Evolutionary conservation across 306 rosid genomes (phyloP).

Genomic region (Medicago lupulina): DNA sequence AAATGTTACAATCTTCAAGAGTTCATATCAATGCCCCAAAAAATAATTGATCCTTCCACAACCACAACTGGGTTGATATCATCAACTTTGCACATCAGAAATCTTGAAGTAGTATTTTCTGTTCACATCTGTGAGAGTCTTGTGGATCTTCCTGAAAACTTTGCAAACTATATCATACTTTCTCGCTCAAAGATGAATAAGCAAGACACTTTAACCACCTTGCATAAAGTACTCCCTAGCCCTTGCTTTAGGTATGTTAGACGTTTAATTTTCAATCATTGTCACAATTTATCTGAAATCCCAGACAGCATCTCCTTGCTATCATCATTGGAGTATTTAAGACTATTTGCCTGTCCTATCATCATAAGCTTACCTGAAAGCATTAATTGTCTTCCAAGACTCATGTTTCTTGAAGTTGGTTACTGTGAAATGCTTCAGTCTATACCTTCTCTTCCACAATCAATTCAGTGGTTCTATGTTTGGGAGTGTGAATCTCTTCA

Average conservation of each 20-base stretch:
- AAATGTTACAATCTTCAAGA: too few species aligned
- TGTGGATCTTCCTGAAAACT: slow-evolving; percentile 23
- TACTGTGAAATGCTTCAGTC: background rate
- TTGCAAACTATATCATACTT: background rate
- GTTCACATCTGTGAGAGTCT: background rate
- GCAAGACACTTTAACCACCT: background rate
- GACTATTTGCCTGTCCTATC: too few species aligned
- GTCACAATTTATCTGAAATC: too few species aligned
- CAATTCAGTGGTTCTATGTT: background rate
- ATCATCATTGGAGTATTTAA: too few species aligned
- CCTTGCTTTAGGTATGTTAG: background rate
- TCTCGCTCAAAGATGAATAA: background rate
- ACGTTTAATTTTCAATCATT: background rate
- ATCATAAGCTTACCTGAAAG: background rate
- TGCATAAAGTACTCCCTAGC: background rate
- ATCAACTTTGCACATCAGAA: background rate
- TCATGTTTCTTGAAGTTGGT: background rate
- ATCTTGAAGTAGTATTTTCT: accelerated
- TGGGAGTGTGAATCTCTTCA: background rate
- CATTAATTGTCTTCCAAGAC: slow-evolving; percentile 2
- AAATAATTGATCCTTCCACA: too few species aligned
- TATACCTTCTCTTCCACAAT: slow-evolving; percentile 28
- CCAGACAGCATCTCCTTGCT: too few species aligned
- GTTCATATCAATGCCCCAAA: too few species aligned
- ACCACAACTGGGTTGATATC: background rate